phyloP scores from a whole-genome alignment of 2,329 filamentous ascomycete species.

The Zymoseptoria crescenta region DNA sequence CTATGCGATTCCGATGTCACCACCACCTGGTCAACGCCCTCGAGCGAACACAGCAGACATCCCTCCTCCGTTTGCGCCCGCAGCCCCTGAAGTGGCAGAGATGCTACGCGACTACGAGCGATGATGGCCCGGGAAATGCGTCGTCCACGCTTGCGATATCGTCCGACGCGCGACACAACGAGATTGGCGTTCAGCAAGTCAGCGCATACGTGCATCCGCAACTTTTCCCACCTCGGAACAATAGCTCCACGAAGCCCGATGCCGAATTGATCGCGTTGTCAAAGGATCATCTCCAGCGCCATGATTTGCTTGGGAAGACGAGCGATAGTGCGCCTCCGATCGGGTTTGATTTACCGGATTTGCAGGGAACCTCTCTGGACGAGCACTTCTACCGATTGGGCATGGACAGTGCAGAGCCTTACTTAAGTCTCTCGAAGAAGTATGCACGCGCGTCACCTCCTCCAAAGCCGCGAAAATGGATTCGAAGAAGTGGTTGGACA shows the following conservation, averaged over 20 bases:
- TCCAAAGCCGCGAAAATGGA: slow-evolving; percentile 63
- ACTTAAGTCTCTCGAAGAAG: slow-evolving; percentile 63
- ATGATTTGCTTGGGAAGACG: slow-evolving; percentile 86
- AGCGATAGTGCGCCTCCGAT: slow-evolving; percentile 67
- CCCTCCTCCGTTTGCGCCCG: slow-evolving; percentile 27
- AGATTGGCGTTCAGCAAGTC: slow-evolving; percentile 90
- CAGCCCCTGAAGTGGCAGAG: slow-evolving; percentile 22
- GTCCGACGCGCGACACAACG: slow-evolving; percentile 68
- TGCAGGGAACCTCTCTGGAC: slow-evolving; percentile 76
- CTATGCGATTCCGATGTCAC: slow-evolving; percentile 29
- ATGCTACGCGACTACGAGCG: slow-evolving; percentile 18
- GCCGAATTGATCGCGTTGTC: slow-evolving; percentile 71
- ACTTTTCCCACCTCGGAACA: slow-evolving; percentile 56
- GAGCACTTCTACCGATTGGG: slow-evolving; percentile 91
- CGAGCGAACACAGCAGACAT: slow-evolving; percentile 31
- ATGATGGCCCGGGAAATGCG: slow-evolving; percentile 1
- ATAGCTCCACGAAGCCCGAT: slow-evolving; percentile 57
- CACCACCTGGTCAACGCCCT: slow-evolving; percentile 23
- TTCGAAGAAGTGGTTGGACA: slow-evolving; percentile 78
- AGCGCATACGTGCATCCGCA: slow-evolving; percentile 76
- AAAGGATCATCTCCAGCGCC: slow-evolving; percentile 70
- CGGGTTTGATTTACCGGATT: slow-evolving; percentile 71
- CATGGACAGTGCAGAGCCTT: slow-evolving; percentile 79
- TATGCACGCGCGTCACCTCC: slow-evolving; percentile 58
- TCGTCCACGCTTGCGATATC: slow-evolving; percentile 21